phyloP scores from a whole-genome alignment of 305 asterid genomes.

The Fraxinus floribunda region DNA sequence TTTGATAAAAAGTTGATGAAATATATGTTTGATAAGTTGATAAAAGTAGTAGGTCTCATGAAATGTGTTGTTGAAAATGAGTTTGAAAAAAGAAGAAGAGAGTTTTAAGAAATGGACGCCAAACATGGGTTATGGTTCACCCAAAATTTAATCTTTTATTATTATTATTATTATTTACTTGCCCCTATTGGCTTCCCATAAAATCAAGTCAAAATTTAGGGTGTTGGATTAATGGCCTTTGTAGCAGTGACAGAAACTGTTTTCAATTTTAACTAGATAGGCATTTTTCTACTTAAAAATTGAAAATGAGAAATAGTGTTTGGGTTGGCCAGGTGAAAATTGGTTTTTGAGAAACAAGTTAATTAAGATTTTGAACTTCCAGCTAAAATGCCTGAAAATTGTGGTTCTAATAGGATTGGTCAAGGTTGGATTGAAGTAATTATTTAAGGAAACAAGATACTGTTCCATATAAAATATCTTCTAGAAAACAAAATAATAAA shows the following conservation, averaged over 20 bases:
- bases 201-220: background rate
- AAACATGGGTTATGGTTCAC: no score
- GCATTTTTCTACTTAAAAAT: background rate
- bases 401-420: background rate
- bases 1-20: no score
- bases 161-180: no score
- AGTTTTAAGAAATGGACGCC: no score
- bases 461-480: background rate
- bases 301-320: background rate
- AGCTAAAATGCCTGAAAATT: background rate
- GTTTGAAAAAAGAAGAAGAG: no score
- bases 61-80: no score
- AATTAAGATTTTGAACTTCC: background rate
- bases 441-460: background rate
- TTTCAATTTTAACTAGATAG: background rate
- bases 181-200: no score
- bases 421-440: background rate
- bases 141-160: no score
- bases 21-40: no score
- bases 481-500: background rate
- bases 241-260: background rate
- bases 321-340: background rate
- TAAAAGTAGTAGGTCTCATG: no score
- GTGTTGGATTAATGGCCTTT: background rate
- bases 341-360: background rate